phyloP scores from a whole-genome alignment of 2,329 filamentous ascomycete species.

The Penicillium janthinellum region DNA sequence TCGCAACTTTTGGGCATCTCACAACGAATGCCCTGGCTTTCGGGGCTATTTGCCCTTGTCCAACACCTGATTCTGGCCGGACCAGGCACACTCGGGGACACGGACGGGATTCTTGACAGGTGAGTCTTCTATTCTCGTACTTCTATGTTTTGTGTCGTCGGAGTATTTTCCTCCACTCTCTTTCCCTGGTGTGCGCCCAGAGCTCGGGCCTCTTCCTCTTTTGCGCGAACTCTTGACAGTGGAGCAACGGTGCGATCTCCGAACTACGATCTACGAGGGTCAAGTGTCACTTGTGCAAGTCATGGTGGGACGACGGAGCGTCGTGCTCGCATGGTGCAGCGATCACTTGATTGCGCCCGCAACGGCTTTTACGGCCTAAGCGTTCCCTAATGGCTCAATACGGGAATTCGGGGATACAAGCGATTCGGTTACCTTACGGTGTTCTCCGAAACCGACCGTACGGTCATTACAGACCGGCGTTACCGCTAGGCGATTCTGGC shows the following conservation, averaged over 20 bases:
- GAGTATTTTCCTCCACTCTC: slow-evolving; percentile 18
- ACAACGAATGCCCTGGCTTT: slow-evolving; percentile 87
- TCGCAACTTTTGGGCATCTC: slow-evolving; percentile 73
- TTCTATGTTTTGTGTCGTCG: slow-evolving; percentile 12
- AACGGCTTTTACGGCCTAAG: slow-evolving; percentile 3
- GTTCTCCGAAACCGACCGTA: slow-evolving; percentile 21
- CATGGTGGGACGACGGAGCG: slow-evolving; percentile 32
- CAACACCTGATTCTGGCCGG: slow-evolving; percentile 74
- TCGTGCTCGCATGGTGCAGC: slow-evolving; percentile 57
- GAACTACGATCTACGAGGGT: slow-evolving; percentile 37
- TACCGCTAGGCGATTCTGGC: slow-evolving; percentile 13
- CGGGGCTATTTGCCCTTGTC: slow-evolving; percentile 71
- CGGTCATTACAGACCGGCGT: slow-evolving; percentile 27
- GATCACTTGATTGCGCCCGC: slow-evolving; percentile 60
- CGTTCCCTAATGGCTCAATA: neutral
- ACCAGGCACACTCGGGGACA: slow-evolving; percentile 72
- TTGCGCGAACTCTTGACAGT: slow-evolving; percentile 28
- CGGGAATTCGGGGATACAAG: slow-evolving; percentile 1
- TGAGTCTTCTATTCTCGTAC: slow-evolving; percentile 56
- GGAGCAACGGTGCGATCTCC: slow-evolving; percentile 36
- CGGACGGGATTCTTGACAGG: slow-evolving; percentile 84
- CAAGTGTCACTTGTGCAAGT: slow-evolving; percentile 29
- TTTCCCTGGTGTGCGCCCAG: slow-evolving; percentile 13
- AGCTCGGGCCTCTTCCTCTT: slow-evolving; percentile 16
- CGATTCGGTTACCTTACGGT: slow-evolving; percentile 34